Evolutionary conservation across 2,329 filamentous ascomycete species (phyloP).

Genomic region (Calonectria leucothoes): DNA sequence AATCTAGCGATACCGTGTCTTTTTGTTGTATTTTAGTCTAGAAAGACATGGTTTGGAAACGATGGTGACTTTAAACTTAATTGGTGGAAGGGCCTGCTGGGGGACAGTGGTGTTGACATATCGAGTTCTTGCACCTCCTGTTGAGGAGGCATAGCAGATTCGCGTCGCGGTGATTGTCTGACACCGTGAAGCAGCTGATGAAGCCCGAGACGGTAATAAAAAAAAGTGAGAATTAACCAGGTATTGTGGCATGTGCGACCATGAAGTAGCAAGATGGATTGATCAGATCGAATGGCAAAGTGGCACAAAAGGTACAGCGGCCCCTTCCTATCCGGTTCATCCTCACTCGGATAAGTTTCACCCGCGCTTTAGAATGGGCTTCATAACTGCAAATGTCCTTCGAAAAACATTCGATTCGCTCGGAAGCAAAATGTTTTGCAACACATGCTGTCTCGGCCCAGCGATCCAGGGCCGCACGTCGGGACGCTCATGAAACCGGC

Average conservation of each 20-base stretch:
- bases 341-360: neutral
- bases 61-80: too few relatives aligned
- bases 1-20: too few relatives aligned
- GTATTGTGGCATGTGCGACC: neutral
- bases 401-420: neutral
- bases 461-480: neutral
- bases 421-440: neutral
- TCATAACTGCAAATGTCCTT: neutral
- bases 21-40: too few relatives aligned
- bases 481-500: neutral
- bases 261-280: neutral
- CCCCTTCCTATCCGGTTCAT: neutral
- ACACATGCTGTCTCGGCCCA: neutral
- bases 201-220: neutral
- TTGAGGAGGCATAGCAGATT: neutral
- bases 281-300: neutral
- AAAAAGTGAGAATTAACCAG: too few relatives aligned
- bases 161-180: neutral
- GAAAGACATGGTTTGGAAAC: too few relatives aligned
- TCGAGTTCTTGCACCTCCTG: neutral
- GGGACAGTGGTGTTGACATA: neutral
- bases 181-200: neutral
- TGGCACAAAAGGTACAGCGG: neutral
- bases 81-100: neutral
- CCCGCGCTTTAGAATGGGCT: neutral